A percentile compares a stretch with the other conserved stretches of the same genome.
phyloP scores from a whole-genome alignment of 1,284 basidiomycete genomes.

The Anthracocystis walkeri region DNA sequence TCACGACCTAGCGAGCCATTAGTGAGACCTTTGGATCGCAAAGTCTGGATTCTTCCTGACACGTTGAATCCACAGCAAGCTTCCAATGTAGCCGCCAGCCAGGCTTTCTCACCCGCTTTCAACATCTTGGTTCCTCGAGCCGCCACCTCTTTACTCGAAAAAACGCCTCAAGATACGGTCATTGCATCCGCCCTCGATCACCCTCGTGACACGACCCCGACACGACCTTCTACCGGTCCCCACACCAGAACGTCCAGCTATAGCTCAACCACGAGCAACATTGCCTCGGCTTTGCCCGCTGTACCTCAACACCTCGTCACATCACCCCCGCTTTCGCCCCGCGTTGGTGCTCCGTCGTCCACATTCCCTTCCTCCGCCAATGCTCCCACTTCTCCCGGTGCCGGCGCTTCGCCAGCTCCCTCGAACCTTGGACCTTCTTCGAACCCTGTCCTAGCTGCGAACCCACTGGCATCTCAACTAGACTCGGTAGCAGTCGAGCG shows the following conservation, averaged over 20 bases:
- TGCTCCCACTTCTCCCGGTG: constrained; percentile 18
- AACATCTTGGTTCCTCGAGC: constrained; percentile 30
- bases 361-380: constrained; percentile 6
- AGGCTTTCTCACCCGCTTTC: constrained; percentile 49
- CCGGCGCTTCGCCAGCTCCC: constrained; percentile 12
- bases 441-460: background rate
- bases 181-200: background rate
- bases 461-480: constrained; percentile 41
- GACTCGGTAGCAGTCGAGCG: constrained; percentile 50
- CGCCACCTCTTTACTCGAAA: constrained; percentile 1
- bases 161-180: background rate
- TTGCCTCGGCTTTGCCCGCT: constrained; percentile 35
- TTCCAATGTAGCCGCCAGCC: constrained; percentile 19
- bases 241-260: constrained; percentile 32
- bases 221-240: constrained; percentile 18
- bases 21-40: constrained; percentile 48
- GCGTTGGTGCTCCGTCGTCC: constrained; percentile 12
- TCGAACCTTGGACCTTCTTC: constrained; percentile 1
- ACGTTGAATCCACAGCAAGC: constrained; percentile 42
- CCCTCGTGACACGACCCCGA: constrained; percentile 34
- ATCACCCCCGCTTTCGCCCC: constrained; percentile 41
- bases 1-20: constrained; percentile 31
- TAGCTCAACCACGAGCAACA: constrained; percentile 12
- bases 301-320: constrained; percentile 52
- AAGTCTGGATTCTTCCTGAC: constrained; percentile 49